These are phyloP conservation scores for Pseudovirgaria hyperparasitica DNA, from an alignment of 2,329 filamentous ascomycete genomes.

Conservation along the genomic window DNA sequence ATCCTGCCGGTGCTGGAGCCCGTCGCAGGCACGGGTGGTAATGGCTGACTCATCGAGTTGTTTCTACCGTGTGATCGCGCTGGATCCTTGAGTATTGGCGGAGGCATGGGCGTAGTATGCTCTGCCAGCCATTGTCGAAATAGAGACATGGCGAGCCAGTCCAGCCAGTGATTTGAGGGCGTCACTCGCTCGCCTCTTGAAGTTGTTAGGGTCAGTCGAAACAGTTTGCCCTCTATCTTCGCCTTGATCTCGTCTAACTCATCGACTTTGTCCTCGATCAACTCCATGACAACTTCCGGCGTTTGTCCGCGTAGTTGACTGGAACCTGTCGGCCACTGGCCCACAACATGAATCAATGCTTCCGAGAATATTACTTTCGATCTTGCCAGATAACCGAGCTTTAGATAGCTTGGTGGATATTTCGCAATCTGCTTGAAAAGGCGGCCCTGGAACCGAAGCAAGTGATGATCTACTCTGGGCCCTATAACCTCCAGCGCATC, in stretches of 20 bases:
- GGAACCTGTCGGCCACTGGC: conserved; percentile 78
- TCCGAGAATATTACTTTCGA: conserved; percentile 65
- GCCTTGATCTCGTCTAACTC: conserved; percentile 75
- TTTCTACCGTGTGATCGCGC: conserved; percentile 22
- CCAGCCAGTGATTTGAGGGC: conserved; percentile 67
- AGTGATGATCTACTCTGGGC: conserved; percentile 81
- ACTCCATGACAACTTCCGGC: conserved; percentile 64
- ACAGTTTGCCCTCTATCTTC: conserved; percentile 68
- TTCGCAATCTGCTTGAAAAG: conserved; percentile 96
- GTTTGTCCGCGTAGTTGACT: conserved; percentile 59
- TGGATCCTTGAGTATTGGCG: conserved; percentile 34
- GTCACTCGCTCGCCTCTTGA: conserved; percentile 70
- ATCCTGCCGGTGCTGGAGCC: conserved; percentile 54
- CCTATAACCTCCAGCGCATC: conserved; percentile 81
- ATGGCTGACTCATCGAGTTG: conserved; percentile 10
- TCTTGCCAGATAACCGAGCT: conserved; percentile 73
- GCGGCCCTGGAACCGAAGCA: conserved; percentile 79
- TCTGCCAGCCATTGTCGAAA: conserved; percentile 92
- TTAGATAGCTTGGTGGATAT: conserved; percentile 85
- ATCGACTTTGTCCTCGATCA: conserved; percentile 91
- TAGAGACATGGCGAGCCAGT: conserved; percentile 77
- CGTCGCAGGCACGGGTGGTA: conserved; percentile 21
- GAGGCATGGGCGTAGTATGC: conserved; percentile 63
- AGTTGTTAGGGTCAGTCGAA: conserved; percentile 67
- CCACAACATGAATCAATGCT: conserved; percentile 84